Conservation (phyloP, 495 filamentous ascomycete genomes). For the Hyaloscypha bicolor region DNA sequence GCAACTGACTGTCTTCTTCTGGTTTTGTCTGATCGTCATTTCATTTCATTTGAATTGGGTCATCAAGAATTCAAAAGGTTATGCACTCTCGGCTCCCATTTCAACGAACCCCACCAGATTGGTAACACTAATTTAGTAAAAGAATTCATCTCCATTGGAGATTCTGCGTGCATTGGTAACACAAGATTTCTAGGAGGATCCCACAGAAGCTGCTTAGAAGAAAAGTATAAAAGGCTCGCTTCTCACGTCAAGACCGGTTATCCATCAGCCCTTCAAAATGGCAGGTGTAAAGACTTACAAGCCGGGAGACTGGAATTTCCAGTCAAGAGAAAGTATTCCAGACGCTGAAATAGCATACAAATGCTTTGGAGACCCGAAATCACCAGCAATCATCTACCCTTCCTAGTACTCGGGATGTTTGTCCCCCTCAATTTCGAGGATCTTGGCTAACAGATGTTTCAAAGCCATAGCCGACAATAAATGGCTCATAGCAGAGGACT, state of each 20-base stretch:
- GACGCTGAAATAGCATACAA: constrained; percentile 69
- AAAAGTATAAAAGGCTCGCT: neutral
- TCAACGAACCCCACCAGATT: neutral
- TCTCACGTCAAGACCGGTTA: neutral
- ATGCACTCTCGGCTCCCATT: neutral
- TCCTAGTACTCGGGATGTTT: constrained; percentile 63
- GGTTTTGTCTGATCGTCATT: too few species aligned
- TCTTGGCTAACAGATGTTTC: neutral
- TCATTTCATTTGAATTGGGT: neutral
- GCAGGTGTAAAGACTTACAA: constrained; percentile 45
- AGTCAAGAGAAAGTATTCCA: constrained; percentile 56
- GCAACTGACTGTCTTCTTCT: too few species aligned
- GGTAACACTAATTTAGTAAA: constrained; percentile 4
- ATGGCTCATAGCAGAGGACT: constrained; percentile 66
- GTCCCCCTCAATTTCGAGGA: neutral
- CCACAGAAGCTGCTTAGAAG: neutral
- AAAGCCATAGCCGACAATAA: constrained; percentile 59
- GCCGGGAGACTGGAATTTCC: constrained; percentile 64
- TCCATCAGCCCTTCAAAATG: constrained; percentile 8
- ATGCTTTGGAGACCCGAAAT: constrained; percentile 63
- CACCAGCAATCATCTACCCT: constrained; percentile 71
- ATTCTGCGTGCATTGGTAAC: neutral
- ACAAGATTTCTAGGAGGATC: neutral
- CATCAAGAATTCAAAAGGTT: neutral
- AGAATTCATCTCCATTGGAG: neutral